Evolutionary conservation across 2,329 filamentous ascomycete species (phyloP).

Genomic region (Nothophaeocryptopus gaeumannii): DNA sequence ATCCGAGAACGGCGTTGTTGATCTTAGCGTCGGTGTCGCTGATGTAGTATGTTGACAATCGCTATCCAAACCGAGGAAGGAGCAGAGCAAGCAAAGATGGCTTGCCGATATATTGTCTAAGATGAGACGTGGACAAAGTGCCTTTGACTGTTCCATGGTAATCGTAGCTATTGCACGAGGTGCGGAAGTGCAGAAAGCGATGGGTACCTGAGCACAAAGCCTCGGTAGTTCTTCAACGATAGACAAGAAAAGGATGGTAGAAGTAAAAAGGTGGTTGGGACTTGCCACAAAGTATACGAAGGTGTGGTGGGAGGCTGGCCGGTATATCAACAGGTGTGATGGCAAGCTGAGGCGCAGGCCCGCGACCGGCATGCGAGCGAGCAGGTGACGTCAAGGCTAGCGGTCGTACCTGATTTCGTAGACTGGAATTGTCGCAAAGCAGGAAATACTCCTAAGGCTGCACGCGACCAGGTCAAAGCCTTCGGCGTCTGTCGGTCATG

Average conservation of each 20-base stretch:
- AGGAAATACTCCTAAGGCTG: no score
- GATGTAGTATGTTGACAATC: conserved; percentile 8
- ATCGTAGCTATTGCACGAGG: not conserved
- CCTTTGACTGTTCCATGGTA: conserved; percentile 16
- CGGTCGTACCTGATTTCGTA: no score
- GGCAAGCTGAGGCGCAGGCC: no score
- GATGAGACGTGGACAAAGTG: conserved; percentile 22
- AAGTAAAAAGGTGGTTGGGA: no score
- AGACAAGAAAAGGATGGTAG: not conserved
- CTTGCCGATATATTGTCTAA: conserved; percentile 17
- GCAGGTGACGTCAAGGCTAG: no score
- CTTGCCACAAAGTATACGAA: no score
- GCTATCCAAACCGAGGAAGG: conserved; percentile 16
- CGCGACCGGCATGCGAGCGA: no score
- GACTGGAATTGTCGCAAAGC: no score
- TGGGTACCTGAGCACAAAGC: not conserved
- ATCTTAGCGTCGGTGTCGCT: conserved; percentile 2
- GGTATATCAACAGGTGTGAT: no score
- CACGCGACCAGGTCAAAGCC: no score
- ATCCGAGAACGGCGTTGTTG: conserved; percentile 20
- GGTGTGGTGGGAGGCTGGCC: no score
- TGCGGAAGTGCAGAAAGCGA: conserved; percentile 2
- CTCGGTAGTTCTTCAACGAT: not conserved
- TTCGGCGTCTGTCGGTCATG: no score
- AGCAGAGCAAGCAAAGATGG: conserved; percentile 25